Evolutionary conservation across 163 green algal genomes (phyloP), one percentile per base, ranked within the genome.

Genomic region (Smithsoniella earleae): DNA sequence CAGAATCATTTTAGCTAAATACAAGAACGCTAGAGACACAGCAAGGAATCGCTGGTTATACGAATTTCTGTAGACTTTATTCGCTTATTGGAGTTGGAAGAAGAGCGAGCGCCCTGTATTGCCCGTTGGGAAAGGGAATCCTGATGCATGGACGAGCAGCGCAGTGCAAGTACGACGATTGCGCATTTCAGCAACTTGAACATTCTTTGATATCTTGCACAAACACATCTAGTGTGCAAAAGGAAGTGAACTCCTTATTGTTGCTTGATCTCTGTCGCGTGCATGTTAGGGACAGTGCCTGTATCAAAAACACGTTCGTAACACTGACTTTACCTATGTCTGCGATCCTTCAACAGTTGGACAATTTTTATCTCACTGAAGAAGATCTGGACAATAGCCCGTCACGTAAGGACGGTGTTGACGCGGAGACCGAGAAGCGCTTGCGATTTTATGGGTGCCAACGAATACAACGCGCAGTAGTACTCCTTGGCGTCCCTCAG

Each of bases 361-460:
- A 93, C 80, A 89, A 89, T 46, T 95, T 96, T 38, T 95, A 92
- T 66, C 75, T 98, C 10, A 86, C 66, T 4, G 72, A 85, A 13
- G 86, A 93, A 40, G 66, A 93, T 63, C 78, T 97, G 30, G 81
- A 79, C 18, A 77, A 91, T 37, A 90, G 77, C 6, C 92, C 91
- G 0, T 90, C 80, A 4, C 75, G 88, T 3, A 52, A 79, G 36
- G 87, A 92, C 77, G 93, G 89, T 22, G 84, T 98, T n/a, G 77
- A 84, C 30, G 73, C 77, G 34, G 85, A 90, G 2, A 84, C 75
- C 2, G 93, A 98, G 80, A 75, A 77, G 2, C 5, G 82, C 40
- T 76, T 94, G 66, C 83, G 90, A 2, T 76, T 86, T 1, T 97
- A 90, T 78, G 93, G 90, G 49, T 94, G 86, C 66, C 82, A 93